A percentile compares a stretch with the other conserved stretches of the same genome.
Conservation (phyloP, 768 basidiomycete species). For the Mycena galopus region DNA sequence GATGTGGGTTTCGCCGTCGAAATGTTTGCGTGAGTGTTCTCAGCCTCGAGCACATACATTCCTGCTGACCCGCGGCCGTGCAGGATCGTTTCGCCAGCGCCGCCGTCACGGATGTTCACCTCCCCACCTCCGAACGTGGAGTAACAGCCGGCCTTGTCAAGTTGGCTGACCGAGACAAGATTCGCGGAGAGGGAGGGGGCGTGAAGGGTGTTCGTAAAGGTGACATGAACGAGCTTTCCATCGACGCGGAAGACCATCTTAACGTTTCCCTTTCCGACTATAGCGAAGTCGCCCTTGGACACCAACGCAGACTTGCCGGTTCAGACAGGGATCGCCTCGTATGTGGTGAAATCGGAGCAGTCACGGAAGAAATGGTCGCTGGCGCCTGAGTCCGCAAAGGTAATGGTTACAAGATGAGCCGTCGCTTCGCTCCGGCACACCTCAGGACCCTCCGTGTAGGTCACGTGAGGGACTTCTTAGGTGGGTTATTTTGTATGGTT, state of each 20-base stretch:
- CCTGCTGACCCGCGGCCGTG: too few relatives aligned
- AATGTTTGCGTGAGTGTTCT: background rate
- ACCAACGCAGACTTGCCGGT: background rate
- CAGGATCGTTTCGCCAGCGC: background rate
- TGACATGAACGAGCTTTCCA: slow-evolving; percentile 29
- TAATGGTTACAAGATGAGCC: background rate
- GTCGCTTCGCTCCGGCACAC: too few relatives aligned
- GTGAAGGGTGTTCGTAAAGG: slow-evolving; percentile 41
- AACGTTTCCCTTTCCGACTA: slow-evolving; percentile 38
- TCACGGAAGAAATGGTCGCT: slow-evolving; percentile 25
- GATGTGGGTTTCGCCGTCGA: background rate
- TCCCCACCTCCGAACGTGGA: slow-evolving; percentile 12
- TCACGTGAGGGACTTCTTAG: too few relatives aligned
- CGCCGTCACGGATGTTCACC: background rate
- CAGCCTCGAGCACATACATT: too few relatives aligned
- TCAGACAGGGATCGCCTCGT: background rate
- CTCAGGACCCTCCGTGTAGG: too few relatives aligned
- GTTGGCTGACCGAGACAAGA: slow-evolving; percentile 39
- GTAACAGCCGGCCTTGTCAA: slow-evolving; percentile 23
- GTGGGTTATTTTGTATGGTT: too few relatives aligned
- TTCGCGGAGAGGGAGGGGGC: slow-evolving; percentile 43
- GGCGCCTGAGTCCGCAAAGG: slow-evolving; percentile 40
- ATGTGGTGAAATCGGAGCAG: background rate
- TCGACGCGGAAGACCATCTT: slow-evolving; percentile 25
- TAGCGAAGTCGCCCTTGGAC: slow-evolving; percentile 31